Percentiles rank a stretch among this genome's conserved stretches.
phyloP scores from a whole-genome alignment of 148 eudicot genomes.

The Gaultheria prostrata region DNA sequence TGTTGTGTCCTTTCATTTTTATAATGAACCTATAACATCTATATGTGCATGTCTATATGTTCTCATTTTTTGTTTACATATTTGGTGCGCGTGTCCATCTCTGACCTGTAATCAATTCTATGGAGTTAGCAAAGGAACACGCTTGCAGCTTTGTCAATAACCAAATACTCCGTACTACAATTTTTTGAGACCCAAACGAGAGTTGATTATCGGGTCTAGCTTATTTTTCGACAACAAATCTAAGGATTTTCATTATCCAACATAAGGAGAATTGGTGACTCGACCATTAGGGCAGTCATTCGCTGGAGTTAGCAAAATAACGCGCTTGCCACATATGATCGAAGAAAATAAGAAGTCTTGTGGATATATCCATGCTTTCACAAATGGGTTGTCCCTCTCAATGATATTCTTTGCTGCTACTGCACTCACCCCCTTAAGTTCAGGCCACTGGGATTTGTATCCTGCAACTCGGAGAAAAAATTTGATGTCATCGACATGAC shows the following conservation, averaged over 20 bases:
- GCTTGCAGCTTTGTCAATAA: too few species aligned
- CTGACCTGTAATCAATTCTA: too few species aligned
- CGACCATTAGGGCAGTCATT: neutral
- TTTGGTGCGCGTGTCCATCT: too few species aligned
- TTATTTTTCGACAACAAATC: neutral
- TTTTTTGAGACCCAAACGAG: neutral
- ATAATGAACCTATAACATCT: too few species aligned
- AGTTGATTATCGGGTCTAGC: neutral
- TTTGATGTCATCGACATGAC: neutral
- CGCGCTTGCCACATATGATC: neutral
- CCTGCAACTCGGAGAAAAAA: neutral
- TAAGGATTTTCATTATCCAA: neutral
- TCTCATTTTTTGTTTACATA: too few species aligned
- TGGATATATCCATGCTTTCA: constrained; percentile 4
- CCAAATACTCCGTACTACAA: too few species aligned
- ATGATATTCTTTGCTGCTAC: neutral
- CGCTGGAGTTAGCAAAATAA: neutral
- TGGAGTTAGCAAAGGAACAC: too few species aligned
- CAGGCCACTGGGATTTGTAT: neutral
- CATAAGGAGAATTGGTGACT: neutral
- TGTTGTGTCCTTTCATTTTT: too few species aligned
- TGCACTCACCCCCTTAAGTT: neutral
- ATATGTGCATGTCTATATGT: too few species aligned
- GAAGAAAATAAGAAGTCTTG: neutral
- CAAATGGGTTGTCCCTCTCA: constrained; percentile 3